Evolutionary conservation across 805 yeast genomes (phyloP), one percentile per base, ranked within the genome.

Genomic region (Kregervanrija pseudodelftensis): DNA sequence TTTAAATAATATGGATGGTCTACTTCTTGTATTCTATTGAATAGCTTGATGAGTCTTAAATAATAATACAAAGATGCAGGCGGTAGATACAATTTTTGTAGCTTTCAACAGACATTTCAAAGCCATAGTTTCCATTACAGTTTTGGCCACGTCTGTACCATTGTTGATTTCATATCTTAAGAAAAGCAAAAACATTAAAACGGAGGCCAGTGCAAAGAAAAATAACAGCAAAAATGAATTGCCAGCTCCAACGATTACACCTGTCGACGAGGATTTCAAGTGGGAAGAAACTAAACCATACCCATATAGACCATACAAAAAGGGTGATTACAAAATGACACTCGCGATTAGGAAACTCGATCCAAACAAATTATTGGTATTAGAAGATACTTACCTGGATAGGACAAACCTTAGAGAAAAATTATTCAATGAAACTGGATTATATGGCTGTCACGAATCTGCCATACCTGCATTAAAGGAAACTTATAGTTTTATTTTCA

Each of bases 331-430:
- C 53, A 73, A 71, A 49, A 62, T 83, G 61, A 81, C 82, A 3
- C 75, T 84, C 82, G 84, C 82, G 1, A 69, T 82, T 41, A 66
- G 70, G 47, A 67, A 71, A 55, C 55, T 70, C 36, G 61, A 67
- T 33, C 59, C 79, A 2, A 69, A 72, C 36, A 81, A 82, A 35
- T 76, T 82, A 76, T 65, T 85, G 17, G 63, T 77, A 31, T 59
- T 85, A 3, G 93, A 85, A 46, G 63, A 79, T 37, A 75, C 83
- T 0, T 84, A 83, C 55, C 53, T 68, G 42, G 60, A 67, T 4
- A 62, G 68, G 37, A 72, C 77, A 5, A 64, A 63, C 13, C 51
- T 72, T 32, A 65, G 77, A 43, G 54, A 60, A 44, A 59, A 60
- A 46, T 5, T 43, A 5, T 41, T 49, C n/a, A 40, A 44, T 8